These are phyloP conservation scores for Microcera coccophila DNA, from an alignment of 2,329 filamentous ascomycete genomes.

Conservation along the genomic window DNA sequence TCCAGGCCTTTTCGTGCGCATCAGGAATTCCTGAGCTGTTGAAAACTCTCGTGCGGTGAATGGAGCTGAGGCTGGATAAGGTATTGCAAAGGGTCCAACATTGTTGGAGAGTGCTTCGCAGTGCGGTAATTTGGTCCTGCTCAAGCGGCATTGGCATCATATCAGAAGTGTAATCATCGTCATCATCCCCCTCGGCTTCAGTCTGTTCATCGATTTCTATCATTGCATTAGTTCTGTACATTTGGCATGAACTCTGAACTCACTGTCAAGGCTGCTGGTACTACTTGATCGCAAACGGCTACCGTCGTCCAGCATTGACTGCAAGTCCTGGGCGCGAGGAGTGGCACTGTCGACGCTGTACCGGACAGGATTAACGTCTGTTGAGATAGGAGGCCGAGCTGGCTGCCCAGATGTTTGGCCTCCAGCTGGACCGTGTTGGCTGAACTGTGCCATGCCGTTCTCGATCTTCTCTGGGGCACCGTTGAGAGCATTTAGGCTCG, in stretches of 20 bases:
- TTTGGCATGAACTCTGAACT: conserved; percentile 20
- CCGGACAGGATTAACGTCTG: conserved; percentile 62
- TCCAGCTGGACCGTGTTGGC: conserved; percentile 6
- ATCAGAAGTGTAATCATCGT: conserved; percentile 47
- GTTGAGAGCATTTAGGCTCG: conserved; percentile 26
- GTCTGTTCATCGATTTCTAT: conserved; percentile 55
- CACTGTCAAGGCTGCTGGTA: conserved; percentile 75
- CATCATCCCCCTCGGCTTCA: conserved; percentile 52
- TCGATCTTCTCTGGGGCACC: conserved; percentile 24
- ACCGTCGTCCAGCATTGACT: conserved; percentile 62
- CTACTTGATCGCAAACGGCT: conserved; percentile 60
- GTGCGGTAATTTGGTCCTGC: conserved; percentile 60
- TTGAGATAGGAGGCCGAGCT: conserved; percentile 69
- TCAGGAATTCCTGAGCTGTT: conserved; percentile 69
- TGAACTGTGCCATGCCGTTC: neutral
- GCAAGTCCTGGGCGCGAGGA: conserved; percentile 76
- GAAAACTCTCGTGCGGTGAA: conserved; percentile 76
- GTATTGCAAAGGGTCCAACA: conserved; percentile 96
- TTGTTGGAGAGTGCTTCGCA: conserved; percentile 76
- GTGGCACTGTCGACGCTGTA: conserved; percentile 70
- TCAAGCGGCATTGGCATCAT: conserved; percentile 40
- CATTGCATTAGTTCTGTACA: conserved; percentile 12
- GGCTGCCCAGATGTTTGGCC: conserved; percentile 31
- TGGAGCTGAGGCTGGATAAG: conserved; percentile 76
- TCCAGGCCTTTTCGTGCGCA: conserved; percentile 85